Conservation (phyloP, 1,139 yeast genomes). For the Scheffersomyces insectosa region DNA sequence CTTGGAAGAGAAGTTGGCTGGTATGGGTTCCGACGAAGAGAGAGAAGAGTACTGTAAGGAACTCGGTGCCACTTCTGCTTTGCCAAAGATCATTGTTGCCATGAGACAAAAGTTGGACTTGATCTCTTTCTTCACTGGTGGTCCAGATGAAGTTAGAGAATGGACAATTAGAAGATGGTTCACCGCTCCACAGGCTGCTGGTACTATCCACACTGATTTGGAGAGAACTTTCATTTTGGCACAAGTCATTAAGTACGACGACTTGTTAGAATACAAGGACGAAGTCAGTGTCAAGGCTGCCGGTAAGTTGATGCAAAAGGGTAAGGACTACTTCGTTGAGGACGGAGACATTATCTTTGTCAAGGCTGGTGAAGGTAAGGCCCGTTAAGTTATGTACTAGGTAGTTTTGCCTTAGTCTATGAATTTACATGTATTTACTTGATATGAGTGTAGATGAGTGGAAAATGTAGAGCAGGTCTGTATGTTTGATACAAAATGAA, state of each 20-base stretch:
- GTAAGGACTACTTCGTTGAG: conserved; percentile 94
- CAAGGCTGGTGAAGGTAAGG: conserved; percentile 96
- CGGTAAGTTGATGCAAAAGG: conserved; percentile 91
- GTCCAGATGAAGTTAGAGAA: conserved; percentile 85
- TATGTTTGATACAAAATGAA: too few species aligned
- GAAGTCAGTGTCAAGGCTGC: conserved; percentile 87
- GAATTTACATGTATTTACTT: too few species aligned
- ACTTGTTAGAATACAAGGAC: conserved; percentile 76
- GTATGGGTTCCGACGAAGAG: conserved; percentile 87
- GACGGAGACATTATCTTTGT: conserved; percentile 86
- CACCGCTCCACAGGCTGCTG: conserved; percentile 88
- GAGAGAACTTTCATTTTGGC: conserved; percentile 53
- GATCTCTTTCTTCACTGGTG: conserved; percentile 83
- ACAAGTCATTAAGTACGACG: conserved; percentile 48
- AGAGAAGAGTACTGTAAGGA: conserved; percentile 87
- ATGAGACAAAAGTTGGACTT: conserved; percentile 84
- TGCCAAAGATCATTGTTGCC: conserved; percentile 82
- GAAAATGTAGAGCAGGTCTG: too few species aligned
- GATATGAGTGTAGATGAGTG: too few species aligned
- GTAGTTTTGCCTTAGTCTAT: too few species aligned
- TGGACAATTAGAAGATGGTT: conserved; percentile 87
- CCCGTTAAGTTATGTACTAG: conserved; percentile 33
- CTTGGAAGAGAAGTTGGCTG: conserved; percentile 89
- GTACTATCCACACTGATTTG: conserved; percentile 73
- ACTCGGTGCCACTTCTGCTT: conserved; percentile 79